phyloP scores from a whole-genome alignment of 2,329 filamentous ascomycete genomes.

The Alternaria tenuissima region DNA sequence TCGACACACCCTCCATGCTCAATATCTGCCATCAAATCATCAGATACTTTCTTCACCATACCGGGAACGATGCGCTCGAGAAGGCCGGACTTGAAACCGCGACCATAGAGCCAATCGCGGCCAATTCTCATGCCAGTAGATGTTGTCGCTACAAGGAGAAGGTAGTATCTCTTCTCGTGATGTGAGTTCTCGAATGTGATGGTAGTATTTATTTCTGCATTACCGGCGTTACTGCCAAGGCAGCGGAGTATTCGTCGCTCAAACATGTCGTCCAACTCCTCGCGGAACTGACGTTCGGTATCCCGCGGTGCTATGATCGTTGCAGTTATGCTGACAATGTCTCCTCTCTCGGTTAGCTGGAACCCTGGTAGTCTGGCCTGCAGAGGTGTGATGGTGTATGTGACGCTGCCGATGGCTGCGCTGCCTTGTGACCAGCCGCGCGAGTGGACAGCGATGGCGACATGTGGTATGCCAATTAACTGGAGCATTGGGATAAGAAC shows the following conservation, averaged over 20 bases:
- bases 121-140: constrained; percentile 59
- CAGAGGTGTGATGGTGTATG: constrained; percentile 58
- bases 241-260: constrained; percentile 22
- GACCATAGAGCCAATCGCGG: constrained; percentile 60
- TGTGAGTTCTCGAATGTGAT: constrained; percentile 53
- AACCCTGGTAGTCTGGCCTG: constrained; percentile 46
- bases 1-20: constrained; percentile 61
- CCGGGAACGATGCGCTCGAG: constrained; percentile 37
- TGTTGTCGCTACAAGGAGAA: constrained; percentile 64
- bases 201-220: constrained; percentile 21
- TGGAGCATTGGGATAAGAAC: constrained; percentile 64
- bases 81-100: constrained; percentile 29
- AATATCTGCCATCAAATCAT: constrained; percentile 57
- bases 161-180: constrained; percentile 58
- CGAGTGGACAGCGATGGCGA: constrained; percentile 54
- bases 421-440: constrained; percentile 64
- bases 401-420: constrained; percentile 58
- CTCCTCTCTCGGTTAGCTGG: constrained; percentile 39
- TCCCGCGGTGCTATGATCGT: constrained; percentile 50
- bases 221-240: constrained; percentile 16
- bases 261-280: constrained; percentile 37
- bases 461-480: constrained; percentile 59
- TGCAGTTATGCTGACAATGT: constrained; percentile 41
- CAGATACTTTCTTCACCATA: constrained; percentile 56
- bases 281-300: constrained; percentile 41